Evolutionary conservation across 441 rosid genomes (phyloP).

Genomic region (Populus tomentosa): DNA sequence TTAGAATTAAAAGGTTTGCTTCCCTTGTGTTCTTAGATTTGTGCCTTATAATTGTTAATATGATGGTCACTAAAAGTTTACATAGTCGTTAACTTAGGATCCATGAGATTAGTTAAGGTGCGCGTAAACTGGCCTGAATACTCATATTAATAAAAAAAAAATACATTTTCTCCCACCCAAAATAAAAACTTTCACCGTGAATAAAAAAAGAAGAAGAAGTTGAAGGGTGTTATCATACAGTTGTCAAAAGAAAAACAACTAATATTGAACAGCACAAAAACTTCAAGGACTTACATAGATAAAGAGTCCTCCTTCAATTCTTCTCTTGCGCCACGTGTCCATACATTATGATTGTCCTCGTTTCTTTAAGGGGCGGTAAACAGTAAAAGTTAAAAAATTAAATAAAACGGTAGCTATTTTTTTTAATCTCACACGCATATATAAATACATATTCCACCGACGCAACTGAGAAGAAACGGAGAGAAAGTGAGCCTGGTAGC

Average conservation of each 20-base stretch:
- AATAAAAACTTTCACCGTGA: background rate
- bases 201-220: background rate
- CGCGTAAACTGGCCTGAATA: no score
- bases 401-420: background rate
- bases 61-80: no score
- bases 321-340: background rate
- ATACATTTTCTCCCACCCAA: background rate
- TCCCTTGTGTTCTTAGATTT: no score
- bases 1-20: no score
- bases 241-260: background rate
- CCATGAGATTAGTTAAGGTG: no score
- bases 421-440: no score
- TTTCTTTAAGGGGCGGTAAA: background rate
- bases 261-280: no score
- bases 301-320: background rate
- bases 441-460: background rate
- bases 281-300: background rate
- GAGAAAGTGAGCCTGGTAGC: background rate
- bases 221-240: background rate
- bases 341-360: background rate
- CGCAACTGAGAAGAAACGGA: background rate
- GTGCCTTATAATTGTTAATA: no score
- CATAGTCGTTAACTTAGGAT: no score
- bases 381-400: background rate
- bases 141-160: no score